A percentile compares a stretch with the other conserved stretches of the same genome.
These are phyloP conservation scores for Eucalyptus erythrocorys DNA, from an alignment of 345 rosid genomes.

Conservation along the genomic window DNA sequence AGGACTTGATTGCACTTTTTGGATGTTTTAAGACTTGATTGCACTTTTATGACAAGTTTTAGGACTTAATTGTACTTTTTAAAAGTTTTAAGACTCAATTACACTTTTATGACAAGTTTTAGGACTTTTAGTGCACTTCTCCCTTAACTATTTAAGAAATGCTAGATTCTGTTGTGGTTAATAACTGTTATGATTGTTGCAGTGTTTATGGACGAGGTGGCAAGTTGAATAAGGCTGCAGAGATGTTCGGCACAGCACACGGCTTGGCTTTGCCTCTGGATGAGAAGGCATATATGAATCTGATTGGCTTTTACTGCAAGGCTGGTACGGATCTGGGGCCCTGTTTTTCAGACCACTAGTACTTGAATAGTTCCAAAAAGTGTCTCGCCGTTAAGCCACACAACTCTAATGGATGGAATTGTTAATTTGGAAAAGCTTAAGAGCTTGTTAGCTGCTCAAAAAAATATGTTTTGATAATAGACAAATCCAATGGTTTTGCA, in stretches of 20 bases:
- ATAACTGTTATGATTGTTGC: conserved; percentile 9
- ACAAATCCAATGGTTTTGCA: neutral
- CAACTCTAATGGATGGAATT: neutral
- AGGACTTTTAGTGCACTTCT: too few relatives aligned
- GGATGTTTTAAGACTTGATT: too few relatives aligned
- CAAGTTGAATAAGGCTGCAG: conserved; percentile 57
- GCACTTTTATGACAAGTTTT: too few relatives aligned
- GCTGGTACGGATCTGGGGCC: conserved; percentile 37
- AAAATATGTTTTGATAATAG: neutral
- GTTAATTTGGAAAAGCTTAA: neutral
- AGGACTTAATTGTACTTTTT: too few relatives aligned
- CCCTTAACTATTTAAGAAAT: neutral
- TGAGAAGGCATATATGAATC: conserved; percentile 77
- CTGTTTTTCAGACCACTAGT: neutral
- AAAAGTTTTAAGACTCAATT: too few relatives aligned
- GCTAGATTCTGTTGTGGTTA: neutral
- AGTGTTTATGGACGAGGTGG: conserved; percentile 64
- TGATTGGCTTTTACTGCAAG: conserved; percentile 55
- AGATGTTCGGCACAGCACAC: conserved; percentile 36
- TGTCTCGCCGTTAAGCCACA: neutral
- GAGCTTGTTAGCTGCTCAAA: neutral
- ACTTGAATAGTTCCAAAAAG: neutral
- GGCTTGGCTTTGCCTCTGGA: conserved; percentile 37
- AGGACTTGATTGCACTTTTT: too few relatives aligned
- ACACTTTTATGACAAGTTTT: too few relatives aligned